Evolutionary conservation across 768 basidiomycete genomes (phyloP).

Genomic region (Podaxis carcinomalis): DNA sequence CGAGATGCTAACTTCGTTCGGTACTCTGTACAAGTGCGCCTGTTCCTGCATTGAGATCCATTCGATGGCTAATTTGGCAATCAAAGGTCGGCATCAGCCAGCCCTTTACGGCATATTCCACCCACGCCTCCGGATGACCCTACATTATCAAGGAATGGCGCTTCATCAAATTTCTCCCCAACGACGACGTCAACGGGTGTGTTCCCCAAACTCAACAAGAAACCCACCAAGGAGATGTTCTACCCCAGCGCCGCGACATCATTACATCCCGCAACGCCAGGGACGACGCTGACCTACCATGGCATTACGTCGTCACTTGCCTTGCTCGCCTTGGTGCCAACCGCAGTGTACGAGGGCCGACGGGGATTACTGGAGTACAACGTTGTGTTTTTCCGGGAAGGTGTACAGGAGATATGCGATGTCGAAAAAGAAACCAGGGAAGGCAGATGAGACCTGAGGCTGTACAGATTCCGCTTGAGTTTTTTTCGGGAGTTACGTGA

Average conservation of each 20-base stretch:
- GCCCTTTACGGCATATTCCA: constrained; percentile 4
- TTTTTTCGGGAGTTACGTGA: not conserved
- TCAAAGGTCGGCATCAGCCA: constrained; percentile 11
- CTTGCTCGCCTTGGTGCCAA: constrained; percentile 69
- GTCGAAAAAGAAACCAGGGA: constrained; percentile 59
- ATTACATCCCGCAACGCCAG: constrained; percentile 52
- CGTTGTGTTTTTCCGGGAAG: constrained; percentile 80
- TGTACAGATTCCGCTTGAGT: not conserved
- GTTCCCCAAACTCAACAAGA: constrained; percentile 15
- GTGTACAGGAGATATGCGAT: constrained; percentile 77
- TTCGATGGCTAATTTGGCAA: not conserved
- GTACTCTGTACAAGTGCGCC: constrained; percentile 76
- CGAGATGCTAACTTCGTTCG: constrained; percentile 81
- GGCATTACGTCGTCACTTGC: constrained; percentile 70
- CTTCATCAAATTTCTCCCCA: constrained; percentile 16
- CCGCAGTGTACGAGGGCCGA: constrained; percentile 65
- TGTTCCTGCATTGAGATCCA: not conserved
- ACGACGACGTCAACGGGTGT: constrained; percentile 15
- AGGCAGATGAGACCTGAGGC: constrained; percentile 22
- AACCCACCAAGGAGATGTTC: constrained; percentile 42
- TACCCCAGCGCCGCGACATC: constrained; percentile 69
- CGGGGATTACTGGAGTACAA: constrained; percentile 83
- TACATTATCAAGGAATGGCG: constrained; percentile 20
- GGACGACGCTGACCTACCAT: constrained; percentile 83
- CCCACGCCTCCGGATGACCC: constrained; percentile 19